These are phyloP conservation scores for Lathyrus sativus DNA, from an alignment of 306 rosid genomes.

Conservation along the genomic window DNA sequence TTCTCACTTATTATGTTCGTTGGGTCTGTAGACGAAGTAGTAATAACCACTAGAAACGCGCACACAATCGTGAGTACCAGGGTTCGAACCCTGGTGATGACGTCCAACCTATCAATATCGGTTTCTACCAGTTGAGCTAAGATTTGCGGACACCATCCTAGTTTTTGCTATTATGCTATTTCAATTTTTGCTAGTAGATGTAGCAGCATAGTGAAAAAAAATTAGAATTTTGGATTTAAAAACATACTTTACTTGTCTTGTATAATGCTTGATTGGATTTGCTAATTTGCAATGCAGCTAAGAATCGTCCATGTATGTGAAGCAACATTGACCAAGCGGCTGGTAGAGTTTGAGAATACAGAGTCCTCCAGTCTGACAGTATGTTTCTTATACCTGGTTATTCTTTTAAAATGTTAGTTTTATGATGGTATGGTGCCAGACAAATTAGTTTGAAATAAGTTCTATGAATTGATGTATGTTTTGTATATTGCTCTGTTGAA, in stretches of 20 bases:
- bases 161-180: background rate
- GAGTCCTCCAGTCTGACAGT: conserved; percentile 86
- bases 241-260: background rate
- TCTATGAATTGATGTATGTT: background rate
- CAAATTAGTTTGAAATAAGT: conserved; percentile 15
- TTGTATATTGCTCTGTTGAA: background rate
- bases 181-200: background rate
- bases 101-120: no score
- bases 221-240: background rate
- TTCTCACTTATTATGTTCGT: background rate
- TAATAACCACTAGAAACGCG: no score
- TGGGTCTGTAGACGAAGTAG: no score
- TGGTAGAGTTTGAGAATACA: conserved; percentile 82
- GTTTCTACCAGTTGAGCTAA: no score
- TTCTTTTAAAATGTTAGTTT: conserved; percentile 14
- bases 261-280: background rate
- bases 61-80: no score
- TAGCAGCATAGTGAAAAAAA: background rate
- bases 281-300: conserved; percentile 45
- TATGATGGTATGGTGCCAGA: conserved; percentile 24
- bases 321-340: conserved; percentile 76
- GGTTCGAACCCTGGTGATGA: no score
- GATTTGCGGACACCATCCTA: background rate
- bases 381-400: conserved; percentile 38
- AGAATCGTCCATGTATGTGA: conserved; percentile 83